Evolutionary conservation across 140 eudicot species (phyloP).

Genomic region (Stevia rebaudiana): DNA sequence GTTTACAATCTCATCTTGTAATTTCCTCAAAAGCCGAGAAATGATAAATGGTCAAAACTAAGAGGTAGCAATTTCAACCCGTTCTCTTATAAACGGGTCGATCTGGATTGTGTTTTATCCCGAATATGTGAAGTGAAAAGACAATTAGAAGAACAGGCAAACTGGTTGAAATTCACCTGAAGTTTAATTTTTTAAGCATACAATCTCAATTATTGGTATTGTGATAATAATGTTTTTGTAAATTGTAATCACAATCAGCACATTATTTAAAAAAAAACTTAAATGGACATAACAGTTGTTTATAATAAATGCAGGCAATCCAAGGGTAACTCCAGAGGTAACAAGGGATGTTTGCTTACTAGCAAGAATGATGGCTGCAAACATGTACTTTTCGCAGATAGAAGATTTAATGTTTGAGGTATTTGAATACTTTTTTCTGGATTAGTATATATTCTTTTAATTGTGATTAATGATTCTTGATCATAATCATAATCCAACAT

Average conservation of each 20-base stretch:
- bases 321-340: constrained; percentile 96
- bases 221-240: background rate
- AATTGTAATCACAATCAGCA: background rate
- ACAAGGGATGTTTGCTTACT: constrained; percentile 93
- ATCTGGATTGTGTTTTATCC: background rate
- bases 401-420: constrained; percentile 99
- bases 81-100: background rate
- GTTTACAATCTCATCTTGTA: background rate
- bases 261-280: too few species aligned
- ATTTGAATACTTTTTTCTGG: background rate
- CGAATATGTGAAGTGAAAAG: background rate
- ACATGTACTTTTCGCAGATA: constrained; percentile 88
- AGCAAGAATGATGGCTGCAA: constrained; percentile 99
- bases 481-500: constrained; percentile 9
- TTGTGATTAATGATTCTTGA: background rate
- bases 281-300: constrained; percentile 2
- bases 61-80: background rate
- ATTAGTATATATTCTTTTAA: background rate
- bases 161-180: background rate
- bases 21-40: background rate
- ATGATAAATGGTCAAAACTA: background rate
- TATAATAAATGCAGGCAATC: constrained; percentile 59
- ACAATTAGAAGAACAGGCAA: background rate
- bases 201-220: background rate
- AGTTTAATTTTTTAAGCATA: background rate